Base-by-base conservation (phyloP, 345 rosid genomes). In the Sonneratia alba region DNA sequence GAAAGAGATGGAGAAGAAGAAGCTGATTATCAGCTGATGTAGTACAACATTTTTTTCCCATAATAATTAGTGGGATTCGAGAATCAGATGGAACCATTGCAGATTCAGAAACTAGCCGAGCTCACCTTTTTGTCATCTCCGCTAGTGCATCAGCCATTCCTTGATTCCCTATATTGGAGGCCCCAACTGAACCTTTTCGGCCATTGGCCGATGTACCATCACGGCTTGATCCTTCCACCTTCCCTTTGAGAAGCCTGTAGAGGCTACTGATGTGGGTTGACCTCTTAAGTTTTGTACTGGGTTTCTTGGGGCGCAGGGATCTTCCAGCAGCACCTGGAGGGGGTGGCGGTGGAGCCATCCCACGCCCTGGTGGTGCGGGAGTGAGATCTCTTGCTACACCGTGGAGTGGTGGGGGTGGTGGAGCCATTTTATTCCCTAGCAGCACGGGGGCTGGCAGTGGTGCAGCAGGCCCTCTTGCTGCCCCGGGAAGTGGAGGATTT, bases 111-210 rank as follows among this genome's bases (percentile, higher is more conserved):
- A 47, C 51, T 47, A 7, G 51, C 2, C 15, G 13, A 47, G 2
- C 51, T 47, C 15, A 47, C 51, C 96, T 89, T 81, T 86, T 92
- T 43, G 98, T 91, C 79, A 89, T 92, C 85, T 95, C 97, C 51
- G 97, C 94, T 12, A 95, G 85, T 51, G 99, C 98, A 82, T 92
- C 99, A 47, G 99, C 97, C 97, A 95, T 88, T 78, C 97, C 97
- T 85, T 91, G 92, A 75, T 92, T 89, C 62, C 90, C 96, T 65
- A 86, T 79, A 4, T 72, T 56, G 0, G 79, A 27, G 66, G 72
- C 71, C 1, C 62, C 78, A 21, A 71, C 79, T 14, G 77, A 40
- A 47, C 82, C 22, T 49, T 78, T 87, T 77, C 79, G 77, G 36
- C 86, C 87, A 3, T 57, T 53, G 1, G 79, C 36, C 3, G 81